Base-by-base conservation (phyloP, 2,329 filamentous ascomycete species). In the Diaporthe aspalathi region DNA sequence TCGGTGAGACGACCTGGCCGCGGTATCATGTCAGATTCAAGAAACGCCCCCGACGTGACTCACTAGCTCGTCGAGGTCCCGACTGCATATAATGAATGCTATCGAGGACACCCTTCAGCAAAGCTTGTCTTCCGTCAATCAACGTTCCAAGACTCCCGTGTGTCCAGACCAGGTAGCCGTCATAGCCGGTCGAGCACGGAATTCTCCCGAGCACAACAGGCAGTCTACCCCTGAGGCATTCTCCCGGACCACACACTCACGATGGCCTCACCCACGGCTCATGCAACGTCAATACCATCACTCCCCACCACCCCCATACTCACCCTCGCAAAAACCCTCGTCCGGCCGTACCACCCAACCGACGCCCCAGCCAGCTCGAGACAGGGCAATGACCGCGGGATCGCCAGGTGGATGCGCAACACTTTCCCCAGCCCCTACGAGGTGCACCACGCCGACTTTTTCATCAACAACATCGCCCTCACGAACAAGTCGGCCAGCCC, bases 381-480 rank as follows among this genome's bases (percentile, higher is more conserved):
- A 4, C 79, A 77, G 1, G 84, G 78, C 69, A 81, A 87, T 77
- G 79, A 84, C 72, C 76, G 76, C 12, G 73, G 80, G 24, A 77
- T 88, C 4, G 74, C 78, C 1, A 72, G 68, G 14, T 80, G 78
- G 74, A 80, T 88, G 80, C 81, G 83, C 70, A 78, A 85, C 74
- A 73, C 77, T 50, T 88, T 87, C 70, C 84, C 85, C 3, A 75
- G 74, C 12, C 86, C 86, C 0, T 88, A 87, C 77, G 83, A 80
- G 0, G 74, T 82, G 11, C 77, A 79, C 9, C 77, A 82, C 62
- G 83, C 84, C 2, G 74, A 82, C 24, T 50, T 17, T n/a, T 85
- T 81, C 76, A 79, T 86, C 73, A 67, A 70, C 47, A 50, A 53
- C 35, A 68, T 76, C 35, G 67, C 74, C 38, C 74, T 47, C 22